phyloP scores from a whole-genome alignment of 202 grass and related monocot species.

The Saccharum hybrid region DNA sequence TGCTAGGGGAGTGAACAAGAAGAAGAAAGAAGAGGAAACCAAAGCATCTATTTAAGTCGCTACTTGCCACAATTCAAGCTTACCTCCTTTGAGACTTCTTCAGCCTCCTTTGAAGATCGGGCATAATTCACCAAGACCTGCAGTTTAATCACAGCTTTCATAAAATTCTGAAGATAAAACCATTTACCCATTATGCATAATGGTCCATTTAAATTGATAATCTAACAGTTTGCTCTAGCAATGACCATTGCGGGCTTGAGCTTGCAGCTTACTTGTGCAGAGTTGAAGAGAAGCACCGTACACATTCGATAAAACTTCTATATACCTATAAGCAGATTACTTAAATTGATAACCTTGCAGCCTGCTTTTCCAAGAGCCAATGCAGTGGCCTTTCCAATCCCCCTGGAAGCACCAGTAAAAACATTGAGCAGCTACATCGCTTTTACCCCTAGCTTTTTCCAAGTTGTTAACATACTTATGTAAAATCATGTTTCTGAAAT shows the following conservation, averaged over 20 bases:
- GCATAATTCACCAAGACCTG: conserved; percentile 95
- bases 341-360: conserved; percentile 51
- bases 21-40: background rate
- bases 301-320: background rate
- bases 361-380: no score
- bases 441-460: no score
- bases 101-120: conserved; percentile 89
- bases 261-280: background rate
- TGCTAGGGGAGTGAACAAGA: background rate
- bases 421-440: no score
- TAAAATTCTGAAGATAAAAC: background rate
- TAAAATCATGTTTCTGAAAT: no score
- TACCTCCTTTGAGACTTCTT: conserved; percentile 93
- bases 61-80: background rate
- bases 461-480: no score
- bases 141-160: background rate
- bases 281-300: background rate
- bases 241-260: background rate
- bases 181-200: background rate
- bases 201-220: background rate
- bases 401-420: no score
- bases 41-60: background rate
- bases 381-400: no score
- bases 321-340: background rate
- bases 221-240: background rate